These are phyloP conservation scores for Penicillium occitanis DNA, from an alignment of 2,329 filamentous ascomycete species.

Conservation along the genomic window DNA sequence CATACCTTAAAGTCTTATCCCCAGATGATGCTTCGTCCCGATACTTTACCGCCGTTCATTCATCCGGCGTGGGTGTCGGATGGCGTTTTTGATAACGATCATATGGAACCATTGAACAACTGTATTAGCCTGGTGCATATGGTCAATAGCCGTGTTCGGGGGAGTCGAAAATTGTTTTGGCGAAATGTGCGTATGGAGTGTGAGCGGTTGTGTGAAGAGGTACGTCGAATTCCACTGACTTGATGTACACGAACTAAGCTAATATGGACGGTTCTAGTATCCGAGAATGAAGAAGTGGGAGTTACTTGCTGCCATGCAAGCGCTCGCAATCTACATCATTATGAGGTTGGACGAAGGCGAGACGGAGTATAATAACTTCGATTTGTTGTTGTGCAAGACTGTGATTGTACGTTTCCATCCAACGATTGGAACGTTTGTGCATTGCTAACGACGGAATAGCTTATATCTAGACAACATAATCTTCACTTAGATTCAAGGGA, in stretches of 20 bases:
- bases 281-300: slow-evolving; percentile 38
- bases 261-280: slow-evolving; percentile 26
- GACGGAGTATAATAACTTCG: slow-evolving; percentile 46
- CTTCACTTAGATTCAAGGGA: slow-evolving; percentile 16
- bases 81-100: slow-evolving; percentile 14
- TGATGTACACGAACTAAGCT: neutral
- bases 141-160: slow-evolving; percentile 34
- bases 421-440: neutral
- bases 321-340: slow-evolving; percentile 47
- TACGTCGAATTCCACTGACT: slow-evolving; percentile 25
- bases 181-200: slow-evolving; percentile 47
- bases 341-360: slow-evolving; percentile 47
- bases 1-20: slow-evolving; percentile 47
- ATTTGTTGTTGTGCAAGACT: slow-evolving; percentile 38
- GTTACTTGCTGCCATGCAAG: slow-evolving; percentile 46
- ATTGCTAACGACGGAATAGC: neutral
- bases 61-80: slow-evolving; percentile 36
- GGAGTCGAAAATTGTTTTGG: slow-evolving; percentile 47
- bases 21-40: slow-evolving; percentile 40
- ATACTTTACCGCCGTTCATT: slow-evolving; percentile 47
- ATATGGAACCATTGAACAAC: slow-evolving; percentile 42
- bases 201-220: slow-evolving; percentile 39
- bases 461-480: slow-evolving; percentile 2
- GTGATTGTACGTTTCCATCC: slow-evolving; percentile 33
- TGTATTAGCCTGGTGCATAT: slow-evolving; percentile 47